Evolutionary conservation across 2,329 filamentous ascomycete species (phyloP).

Genomic region (Fusarium sp.): DNA sequence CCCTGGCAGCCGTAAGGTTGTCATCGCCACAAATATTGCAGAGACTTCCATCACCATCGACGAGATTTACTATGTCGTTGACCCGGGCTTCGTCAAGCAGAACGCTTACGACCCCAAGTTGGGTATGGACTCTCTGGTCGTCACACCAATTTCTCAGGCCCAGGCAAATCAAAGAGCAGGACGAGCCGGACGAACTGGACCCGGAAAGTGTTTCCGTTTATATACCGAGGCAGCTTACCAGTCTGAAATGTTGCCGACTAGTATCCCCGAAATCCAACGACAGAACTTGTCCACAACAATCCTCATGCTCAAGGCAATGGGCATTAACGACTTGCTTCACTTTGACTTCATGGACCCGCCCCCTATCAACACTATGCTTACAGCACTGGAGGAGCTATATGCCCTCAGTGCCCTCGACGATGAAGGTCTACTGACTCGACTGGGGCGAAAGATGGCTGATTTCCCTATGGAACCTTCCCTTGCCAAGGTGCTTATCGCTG

Average conservation of each 20-base stretch:
- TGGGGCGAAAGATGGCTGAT: conserved; percentile 97
- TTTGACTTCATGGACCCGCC: conserved; percentile 99
- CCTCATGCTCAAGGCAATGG: conserved; percentile 98
- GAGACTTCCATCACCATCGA: conserved; percentile 99
- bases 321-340: conserved; percentile 95
- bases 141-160: conserved; percentile 96
- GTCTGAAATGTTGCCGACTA: conserved; percentile 95
- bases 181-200: conserved; percentile 91
- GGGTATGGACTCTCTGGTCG: conserved; percentile 95
- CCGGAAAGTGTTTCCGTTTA: conserved; percentile 93
- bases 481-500: conserved; percentile 88
- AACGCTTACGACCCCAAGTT: conserved; percentile 97
- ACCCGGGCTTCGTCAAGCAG: conserved; percentile 97
- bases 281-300: conserved; percentile 94
- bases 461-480: conserved; percentile 97
- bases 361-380: conserved; percentile 97
- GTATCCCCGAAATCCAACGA: conserved; percentile 95
- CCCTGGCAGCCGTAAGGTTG: conserved; percentile 86
- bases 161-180: conserved; percentile 95
- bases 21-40: conserved; percentile 98
- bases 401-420: conserved; percentile 92
- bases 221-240: conserved; percentile 97
- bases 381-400: conserved; percentile 94
- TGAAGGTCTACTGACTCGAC: conserved; percentile 89
- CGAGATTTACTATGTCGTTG: conserved; percentile 96